A percentile compares a stretch with the other conserved stretches of the same genome.
Conservation (phyloP, 2,329 filamentous ascomycete genomes). For the Niveomyces coronatus region DNA sequence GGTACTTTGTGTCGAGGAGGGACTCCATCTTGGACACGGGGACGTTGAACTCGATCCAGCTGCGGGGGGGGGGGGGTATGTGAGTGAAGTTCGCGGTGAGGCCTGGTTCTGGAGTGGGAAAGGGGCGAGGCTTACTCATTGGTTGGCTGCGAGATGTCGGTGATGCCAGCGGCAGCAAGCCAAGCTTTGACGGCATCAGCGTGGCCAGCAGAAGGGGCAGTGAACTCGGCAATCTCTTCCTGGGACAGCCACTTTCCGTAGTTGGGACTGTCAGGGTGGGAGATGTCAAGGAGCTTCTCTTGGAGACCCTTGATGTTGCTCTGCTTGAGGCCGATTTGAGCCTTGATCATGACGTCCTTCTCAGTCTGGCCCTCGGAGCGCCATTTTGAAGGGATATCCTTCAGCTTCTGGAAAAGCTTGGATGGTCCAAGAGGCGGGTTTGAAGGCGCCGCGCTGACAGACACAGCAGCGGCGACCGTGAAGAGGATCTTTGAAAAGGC, state of each 20-base stretch:
- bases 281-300: slow-evolving; percentile 16
- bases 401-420: not conserved
- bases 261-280: slow-evolving; percentile 16
- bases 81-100: too few species aligned
- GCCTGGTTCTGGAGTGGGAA: too few species aligned
- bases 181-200: slow-evolving; percentile 15
- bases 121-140: not conserved
- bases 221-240: slow-evolving; percentile 15
- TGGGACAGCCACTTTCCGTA: slow-evolving; percentile 18
- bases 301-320: slow-evolving; percentile 16
- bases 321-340: slow-evolving; percentile 10
- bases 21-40: slow-evolving; percentile 4
- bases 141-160: slow-evolving; percentile 1
- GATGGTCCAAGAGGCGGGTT: not conserved
- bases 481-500: not conserved
- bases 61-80: too few species aligned
- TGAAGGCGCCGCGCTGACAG: not conserved
- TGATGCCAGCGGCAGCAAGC: slow-evolving; percentile 11
- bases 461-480: not conserved
- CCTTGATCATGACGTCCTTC: not conserved
- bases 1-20: slow-evolving; percentile 5
- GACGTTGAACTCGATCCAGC: slow-evolving; percentile 7
- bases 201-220: slow-evolving; percentile 14
- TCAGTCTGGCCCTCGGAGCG: not conserved
- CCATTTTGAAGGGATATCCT: not conserved